A percentile compares a stretch with the other conserved stretches of the same genome.
Evolutionary conservation across 192 early-diverging fungal genomes (phyloP).

Genomic region (Anaeromyces robustus): DNA sequence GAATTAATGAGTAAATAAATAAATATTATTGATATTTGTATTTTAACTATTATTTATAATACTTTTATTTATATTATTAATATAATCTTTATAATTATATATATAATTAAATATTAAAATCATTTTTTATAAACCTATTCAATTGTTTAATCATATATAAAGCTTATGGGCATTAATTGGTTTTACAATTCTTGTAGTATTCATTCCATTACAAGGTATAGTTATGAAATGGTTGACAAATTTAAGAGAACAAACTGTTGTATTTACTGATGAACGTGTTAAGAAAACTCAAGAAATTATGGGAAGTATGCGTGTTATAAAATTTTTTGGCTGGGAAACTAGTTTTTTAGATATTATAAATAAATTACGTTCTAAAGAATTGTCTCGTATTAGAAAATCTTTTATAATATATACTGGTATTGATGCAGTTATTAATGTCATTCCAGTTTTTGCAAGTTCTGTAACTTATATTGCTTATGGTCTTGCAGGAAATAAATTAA

Average conservation of each 20-base stretch:
- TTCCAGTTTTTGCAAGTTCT: background rate
- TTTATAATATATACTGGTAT: background rate
- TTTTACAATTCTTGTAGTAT: slow-evolving; percentile 19
- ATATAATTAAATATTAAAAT: no score
- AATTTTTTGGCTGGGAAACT: slow-evolving; percentile 56
- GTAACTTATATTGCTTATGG: background rate
- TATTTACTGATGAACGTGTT: slow-evolving; percentile 58
- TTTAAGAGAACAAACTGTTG: slow-evolving; percentile 24
- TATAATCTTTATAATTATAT: no score
- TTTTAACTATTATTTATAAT: no score
- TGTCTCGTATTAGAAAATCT: background rate
- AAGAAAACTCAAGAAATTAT: slow-evolving; percentile 53
- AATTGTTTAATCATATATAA: no score
- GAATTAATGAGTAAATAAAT: no score
- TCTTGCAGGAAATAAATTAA: background rate
- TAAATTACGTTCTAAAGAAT: background rate
- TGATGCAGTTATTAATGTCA: background rate
- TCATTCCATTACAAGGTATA: slow-evolving; percentile 17
- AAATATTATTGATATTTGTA: no score
- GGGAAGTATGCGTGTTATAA: slow-evolving; percentile 56
- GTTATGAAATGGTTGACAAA: slow-evolving; percentile 15
- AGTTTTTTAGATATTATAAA: background rate
- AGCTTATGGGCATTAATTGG: slow-evolving; percentile 16
- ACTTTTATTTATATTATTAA: no score
- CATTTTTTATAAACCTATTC: no score